Conservation (phyloP, 2,329 filamentous ascomycete species). For the Orbilia oligospora region DNA sequence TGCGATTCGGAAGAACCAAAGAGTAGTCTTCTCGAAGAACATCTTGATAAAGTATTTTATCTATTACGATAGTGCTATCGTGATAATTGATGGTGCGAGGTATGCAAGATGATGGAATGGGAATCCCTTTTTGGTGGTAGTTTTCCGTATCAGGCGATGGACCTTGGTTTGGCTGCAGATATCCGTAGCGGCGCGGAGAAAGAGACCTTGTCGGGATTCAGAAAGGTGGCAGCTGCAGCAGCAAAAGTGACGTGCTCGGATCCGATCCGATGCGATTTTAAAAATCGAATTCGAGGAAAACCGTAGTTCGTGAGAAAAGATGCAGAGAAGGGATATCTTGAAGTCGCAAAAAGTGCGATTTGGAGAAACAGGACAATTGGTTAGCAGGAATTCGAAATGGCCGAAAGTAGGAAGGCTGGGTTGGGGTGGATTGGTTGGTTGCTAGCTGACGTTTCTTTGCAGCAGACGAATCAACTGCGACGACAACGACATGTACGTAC, state of each 20-base stretch:
- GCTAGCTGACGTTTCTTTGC: constrained; percentile 24
- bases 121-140: neutral
- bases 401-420: constrained; percentile 33
- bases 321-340: constrained; percentile 5
- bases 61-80: neutral
- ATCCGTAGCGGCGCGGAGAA: constrained; percentile 8
- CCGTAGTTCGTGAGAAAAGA: neutral
- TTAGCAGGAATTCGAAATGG: neutral
- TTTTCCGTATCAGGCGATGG: constrained; percentile 1
- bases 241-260: constrained; percentile 11
- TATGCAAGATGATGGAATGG: constrained; percentile 21
- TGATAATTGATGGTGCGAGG: neutral
- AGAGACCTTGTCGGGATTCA: constrained; percentile 14
- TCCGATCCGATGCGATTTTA: neutral
- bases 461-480: constrained; percentile 19
- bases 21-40: constrained; percentile 55
- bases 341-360: constrained; percentile 22
- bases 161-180: constrained; percentile 5
- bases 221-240: constrained; percentile 1
- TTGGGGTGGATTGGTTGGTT: constrained; percentile 5
- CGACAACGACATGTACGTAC: neutral
- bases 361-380: constrained; percentile 1
- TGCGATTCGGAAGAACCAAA: constrained; percentile 50
- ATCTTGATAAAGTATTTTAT: constrained; percentile 28
- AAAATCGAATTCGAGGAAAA: neutral